phyloP scores from a whole-genome alignment of 176 grass and related monocot genomes.

The sorghum (Sorghum bicolor) region DNA sequence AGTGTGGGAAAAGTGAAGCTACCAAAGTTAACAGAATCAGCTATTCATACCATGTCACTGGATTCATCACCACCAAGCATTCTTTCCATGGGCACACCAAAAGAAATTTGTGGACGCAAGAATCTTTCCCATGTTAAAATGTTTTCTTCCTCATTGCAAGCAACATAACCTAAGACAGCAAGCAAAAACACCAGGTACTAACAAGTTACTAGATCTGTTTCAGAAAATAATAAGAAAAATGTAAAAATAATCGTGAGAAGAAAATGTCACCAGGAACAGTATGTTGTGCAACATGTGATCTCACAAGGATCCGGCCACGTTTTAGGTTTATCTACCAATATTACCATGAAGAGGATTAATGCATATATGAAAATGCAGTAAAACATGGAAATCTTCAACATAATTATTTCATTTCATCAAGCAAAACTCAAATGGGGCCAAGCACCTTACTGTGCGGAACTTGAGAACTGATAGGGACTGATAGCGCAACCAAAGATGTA shows the following conservation, averaged over 20 bases:
- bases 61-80: constrained; percentile 60
- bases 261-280: constrained; percentile 76
- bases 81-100: constrained; percentile 71
- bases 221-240: not conserved
- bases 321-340: constrained; percentile 82
- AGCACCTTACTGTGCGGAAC: constrained; percentile 87
- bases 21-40: not conserved
- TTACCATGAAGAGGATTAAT: not conserved
- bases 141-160: constrained; percentile 86
- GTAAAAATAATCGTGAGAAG: constrained; percentile 19
- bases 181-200: not conserved
- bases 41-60: constrained; percentile 45
- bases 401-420: constrained; percentile 17
- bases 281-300: constrained; percentile 67
- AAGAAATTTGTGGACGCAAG: constrained; percentile 65
- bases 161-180: constrained; percentile 48
- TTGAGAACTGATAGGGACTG: constrained; percentile 85
- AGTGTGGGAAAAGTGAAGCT: not conserved
- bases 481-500: constrained; percentile 91
- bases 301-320: constrained; percentile 83
- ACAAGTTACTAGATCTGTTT: not conserved
- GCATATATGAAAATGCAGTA: not conserved
- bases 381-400: constrained; percentile 20
- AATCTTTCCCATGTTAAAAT: constrained; percentile 94
- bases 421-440: constrained; percentile 40